Base-by-base conservation (phyloP, 2,329 filamentous ascomycete genomes). In the Purpureocillium takamizusanense region DNA sequence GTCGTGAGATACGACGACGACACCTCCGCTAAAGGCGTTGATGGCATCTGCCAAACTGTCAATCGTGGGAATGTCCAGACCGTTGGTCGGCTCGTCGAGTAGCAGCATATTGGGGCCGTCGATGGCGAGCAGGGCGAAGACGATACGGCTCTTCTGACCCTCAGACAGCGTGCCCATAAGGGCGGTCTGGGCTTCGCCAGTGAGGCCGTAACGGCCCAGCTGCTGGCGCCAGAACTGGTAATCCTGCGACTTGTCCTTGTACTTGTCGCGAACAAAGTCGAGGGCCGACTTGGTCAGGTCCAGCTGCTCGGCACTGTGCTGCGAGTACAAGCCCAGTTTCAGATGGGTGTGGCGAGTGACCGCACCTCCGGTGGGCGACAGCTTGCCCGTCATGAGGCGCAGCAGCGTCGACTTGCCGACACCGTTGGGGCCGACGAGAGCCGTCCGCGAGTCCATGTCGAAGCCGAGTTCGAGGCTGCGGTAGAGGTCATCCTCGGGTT, bases 211-310 rank as follows among this genome's bases (percentile, higher is more conserved):
- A 49, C 82, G 78, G 55, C 92, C 92, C 29, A 98, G 85, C 70
- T 95, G 88, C 68, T 95, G 90, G 60, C 92, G 81, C 92, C 92
- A 98, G 79, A 92, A 98, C 70, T 98, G 92, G 74, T 95, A 94
- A 62, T 98, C 92, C 63, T 98, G 92, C 38, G 81, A 88, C 69
- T 90, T 86, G 48, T 81, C 72, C 32, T 73, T 65, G 71, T 94
- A 97, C 74, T 90, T 95, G 69, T 97, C 90, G 47, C 92, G 85
- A 46, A 97, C 90, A 59, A 98, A 98, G 66, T 98, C 94, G 39
- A 98, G 79, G 8, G 92, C 82, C 33, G 88, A 95, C 76, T 98
- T 98, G 66, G 88, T 98, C 47, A 98, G 74, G 63, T 98, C 92
- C 37, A 98, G 85, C 72, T 97, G 92, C 66, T 98, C 92, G 39